Conservation (phyloP, 441 rosid genomes). For the Brassica hybrid region DNA sequence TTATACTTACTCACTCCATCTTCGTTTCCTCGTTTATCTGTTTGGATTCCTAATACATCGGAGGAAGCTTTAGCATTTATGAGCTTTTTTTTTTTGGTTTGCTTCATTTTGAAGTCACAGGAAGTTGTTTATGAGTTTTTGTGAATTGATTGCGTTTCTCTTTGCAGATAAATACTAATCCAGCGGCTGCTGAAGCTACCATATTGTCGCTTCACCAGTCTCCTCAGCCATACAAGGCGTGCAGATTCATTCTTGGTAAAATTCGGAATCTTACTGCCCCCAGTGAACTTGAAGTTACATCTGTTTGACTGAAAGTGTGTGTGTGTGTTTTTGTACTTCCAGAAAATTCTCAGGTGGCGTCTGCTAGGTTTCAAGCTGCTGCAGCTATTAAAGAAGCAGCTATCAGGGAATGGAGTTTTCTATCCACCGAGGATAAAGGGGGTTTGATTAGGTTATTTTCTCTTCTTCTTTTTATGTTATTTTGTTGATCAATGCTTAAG, state of each 20-base stretch:
- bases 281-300: slow-evolving; percentile 12
- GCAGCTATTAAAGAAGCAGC: slow-evolving; percentile 96
- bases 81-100: slow-evolving; percentile 12
- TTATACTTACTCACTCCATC: slow-evolving; percentile 15
- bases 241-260: slow-evolving; percentile 86
- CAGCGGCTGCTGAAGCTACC: slow-evolving; percentile 85
- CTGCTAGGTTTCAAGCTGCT: slow-evolving; percentile 97
- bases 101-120: slow-evolving; percentile 38
- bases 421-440: slow-evolving; percentile 72
- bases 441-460: slow-evolving; percentile 15
- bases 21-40: neutral
- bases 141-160: slow-evolving; percentile 12
- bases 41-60: neutral
- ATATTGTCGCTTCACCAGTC: slow-evolving; percentile 81
- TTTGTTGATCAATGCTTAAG: neutral
- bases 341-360: slow-evolving; percentile 93
- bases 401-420: slow-evolving; percentile 92
- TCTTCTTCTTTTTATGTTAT: neutral
- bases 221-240: slow-evolving; percentile 83
- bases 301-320: slow-evolving; percentile 18
- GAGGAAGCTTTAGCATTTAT: slow-evolving; percentile 32
- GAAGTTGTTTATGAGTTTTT: slow-evolving; percentile 13
- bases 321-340: slow-evolving; percentile 31
- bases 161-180: slow-evolving; percentile 79
- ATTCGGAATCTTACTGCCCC: neutral